Evolutionary conservation across 2,329 filamentous ascomycete genomes (phyloP), one percentile per base, ranked within the genome.

Genomic region (Fusarium ambrosium): DNA sequence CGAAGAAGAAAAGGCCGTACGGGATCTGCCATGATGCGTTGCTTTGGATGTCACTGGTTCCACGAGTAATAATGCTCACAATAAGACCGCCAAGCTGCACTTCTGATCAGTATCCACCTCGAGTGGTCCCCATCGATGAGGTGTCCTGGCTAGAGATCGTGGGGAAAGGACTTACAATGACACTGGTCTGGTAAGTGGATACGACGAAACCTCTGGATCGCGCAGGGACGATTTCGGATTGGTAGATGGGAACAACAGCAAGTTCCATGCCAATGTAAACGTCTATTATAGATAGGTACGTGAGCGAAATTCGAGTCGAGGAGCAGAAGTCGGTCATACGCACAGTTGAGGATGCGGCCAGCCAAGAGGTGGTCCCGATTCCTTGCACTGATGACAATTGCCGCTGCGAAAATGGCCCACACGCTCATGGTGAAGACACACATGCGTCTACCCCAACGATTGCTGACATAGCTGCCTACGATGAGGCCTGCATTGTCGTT

Each of bases 211-310:
- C 81, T 22, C 82, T 76, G 18, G 79, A 70, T 7, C 65, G 55
- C 0, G 70, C 69, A 1, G 81, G 81, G 1, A 79, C 77, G 48
- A 82, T 78, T 68, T 83, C 81, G 10, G 81, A 79, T 62, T 82
- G 80, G 53, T 77, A 79, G 4, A 80, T 73, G 1, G 83, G 83
- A 3, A 84, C 80, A 7, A 80, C 77, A 2, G 82, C 76, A 8
- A 84, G 76, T 71, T 85, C 83, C 79, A 84, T 84, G 27, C 82
- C 83, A 27, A 84, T 74, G 62, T 85, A 84, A 14, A 81, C 63
- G 32, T 68, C 60, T n/a, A n/a, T n/a, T n/a, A n/a, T n/a, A n/a
- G n/a, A n/a, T n/a, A n/a, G n/a, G n/a, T n/a, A n/a, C n/a, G n/a
- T n/a, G n/a, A n/a, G n/a, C n/a, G n/a, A n/a, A n/a, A n/a, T n/a